These are phyloP conservation scores for Metarhizium guizhouense DNA, from an alignment of 2,329 filamentous ascomycete genomes.

Conservation along the genomic window DNA sequence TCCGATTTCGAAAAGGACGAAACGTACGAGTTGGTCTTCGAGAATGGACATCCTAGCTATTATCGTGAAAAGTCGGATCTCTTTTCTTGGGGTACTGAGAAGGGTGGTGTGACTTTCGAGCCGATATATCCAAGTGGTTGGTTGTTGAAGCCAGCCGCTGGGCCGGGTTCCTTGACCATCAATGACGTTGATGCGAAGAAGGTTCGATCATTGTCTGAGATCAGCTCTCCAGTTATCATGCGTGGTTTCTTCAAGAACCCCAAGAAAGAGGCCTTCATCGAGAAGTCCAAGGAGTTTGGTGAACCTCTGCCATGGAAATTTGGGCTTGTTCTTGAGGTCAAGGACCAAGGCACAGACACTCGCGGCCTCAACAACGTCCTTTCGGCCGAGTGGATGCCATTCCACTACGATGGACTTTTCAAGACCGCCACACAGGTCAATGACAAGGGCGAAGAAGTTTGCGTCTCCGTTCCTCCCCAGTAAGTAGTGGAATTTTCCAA, in stretches of 20 bases:
- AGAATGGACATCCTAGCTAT: slow-evolving; percentile 35
- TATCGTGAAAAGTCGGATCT: slow-evolving; percentile 38
- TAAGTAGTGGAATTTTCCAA: slow-evolving; percentile 14
- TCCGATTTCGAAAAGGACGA: slow-evolving; percentile 29
- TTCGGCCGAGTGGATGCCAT: slow-evolving; percentile 45
- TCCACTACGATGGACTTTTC: slow-evolving; percentile 49
- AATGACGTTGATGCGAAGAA: slow-evolving; percentile 34
- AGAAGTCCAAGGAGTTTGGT: slow-evolving; percentile 38
- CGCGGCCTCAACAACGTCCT: slow-evolving; percentile 42
- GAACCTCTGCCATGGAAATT: slow-evolving; percentile 43
- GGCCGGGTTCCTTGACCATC: slow-evolving; percentile 25
- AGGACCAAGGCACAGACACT: slow-evolving; percentile 34
- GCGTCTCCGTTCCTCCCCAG: slow-evolving; percentile 33
- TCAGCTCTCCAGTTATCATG: slow-evolving; percentile 43
- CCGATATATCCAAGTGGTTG: slow-evolving; percentile 40
- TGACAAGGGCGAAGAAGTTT: slow-evolving; percentile 29
- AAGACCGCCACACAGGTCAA: slow-evolving; percentile 35
- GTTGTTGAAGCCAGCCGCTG: slow-evolving; percentile 27
- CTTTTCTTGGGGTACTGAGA: slow-evolving; percentile 28
- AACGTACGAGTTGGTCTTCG: slow-evolving; percentile 35
- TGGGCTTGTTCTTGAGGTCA: slow-evolving; percentile 40
- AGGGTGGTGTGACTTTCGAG: slow-evolving; percentile 29
- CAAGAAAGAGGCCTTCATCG: slow-evolving; percentile 33
- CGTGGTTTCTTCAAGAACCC: slow-evolving; percentile 41
- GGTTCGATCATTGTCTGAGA: slow-evolving; percentile 35